phyloP scores from a whole-genome alignment of 306 rosid genomes.

The Trifolium repens region DNA sequence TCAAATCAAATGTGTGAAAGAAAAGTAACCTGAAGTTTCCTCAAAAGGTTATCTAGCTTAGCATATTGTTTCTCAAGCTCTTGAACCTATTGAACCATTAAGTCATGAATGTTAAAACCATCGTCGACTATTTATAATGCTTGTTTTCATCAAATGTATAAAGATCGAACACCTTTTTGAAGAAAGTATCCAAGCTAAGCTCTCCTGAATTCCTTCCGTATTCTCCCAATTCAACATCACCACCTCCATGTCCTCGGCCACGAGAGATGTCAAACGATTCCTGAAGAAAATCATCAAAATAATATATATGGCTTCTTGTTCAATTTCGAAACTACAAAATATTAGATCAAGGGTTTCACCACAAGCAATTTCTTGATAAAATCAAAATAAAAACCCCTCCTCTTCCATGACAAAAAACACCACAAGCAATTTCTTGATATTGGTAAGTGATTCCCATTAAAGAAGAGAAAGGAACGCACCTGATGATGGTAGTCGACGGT shows the following conservation, averaged over 20 bases:
- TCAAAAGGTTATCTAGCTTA: slow-evolving; percentile 76
- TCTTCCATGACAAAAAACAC: no score
- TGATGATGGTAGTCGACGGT: no score
- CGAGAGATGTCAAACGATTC: slow-evolving; percentile 88
- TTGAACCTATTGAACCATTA: slow-evolving; percentile 60
- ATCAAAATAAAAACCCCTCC: no score
- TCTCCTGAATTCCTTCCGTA: slow-evolving; percentile 67
- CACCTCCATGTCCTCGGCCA: slow-evolving; percentile 61
- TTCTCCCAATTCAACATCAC: slow-evolving; percentile 80
- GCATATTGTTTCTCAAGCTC: slow-evolving; percentile 87
- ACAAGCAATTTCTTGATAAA: no score
- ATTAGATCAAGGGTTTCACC: no score
- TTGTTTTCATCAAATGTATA: slow-evolving; percentile 3
- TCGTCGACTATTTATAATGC: not conserved
- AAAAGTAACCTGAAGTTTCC: slow-evolving; percentile 73
- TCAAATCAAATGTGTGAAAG: no score
- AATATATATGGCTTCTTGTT: slow-evolving; percentile 24
- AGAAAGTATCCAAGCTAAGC: slow-evolving; percentile 72
- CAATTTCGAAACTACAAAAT: no score
- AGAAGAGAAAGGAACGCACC: no score
- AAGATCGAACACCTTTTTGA: slow-evolving; percentile 67
- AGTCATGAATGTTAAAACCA: slow-evolving; percentile 6
- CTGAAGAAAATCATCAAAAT: slow-evolving; percentile 52
- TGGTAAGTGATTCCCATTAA: no score
- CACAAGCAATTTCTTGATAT: no score